phyloP scores from a whole-genome alignment of 163 green algal genomes.

The Chlamydomonas reinhardtii region DNA sequence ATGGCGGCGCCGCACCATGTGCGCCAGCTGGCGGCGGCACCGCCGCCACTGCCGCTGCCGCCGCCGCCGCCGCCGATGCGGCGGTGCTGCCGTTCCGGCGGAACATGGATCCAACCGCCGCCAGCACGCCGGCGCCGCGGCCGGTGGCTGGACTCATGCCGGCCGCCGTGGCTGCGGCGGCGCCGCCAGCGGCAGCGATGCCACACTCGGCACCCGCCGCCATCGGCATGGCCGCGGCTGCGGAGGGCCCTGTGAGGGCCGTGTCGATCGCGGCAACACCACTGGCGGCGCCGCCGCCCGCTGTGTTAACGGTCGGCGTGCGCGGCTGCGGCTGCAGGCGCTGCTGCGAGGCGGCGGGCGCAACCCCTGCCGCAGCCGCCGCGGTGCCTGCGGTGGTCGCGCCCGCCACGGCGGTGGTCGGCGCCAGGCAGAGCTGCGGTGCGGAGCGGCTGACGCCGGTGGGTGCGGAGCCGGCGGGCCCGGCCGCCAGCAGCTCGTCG shows the following conservation, averaged over 20 bases:
- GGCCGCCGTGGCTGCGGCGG: too few species aligned
- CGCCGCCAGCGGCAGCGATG: not conserved
- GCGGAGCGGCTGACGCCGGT: not conserved
- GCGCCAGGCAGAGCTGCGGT: not conserved
- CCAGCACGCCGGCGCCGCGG: not conserved
- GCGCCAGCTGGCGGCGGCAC: not conserved
- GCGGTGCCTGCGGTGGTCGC: not conserved
- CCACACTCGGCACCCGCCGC: not conserved
- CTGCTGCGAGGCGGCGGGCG: not conserved
- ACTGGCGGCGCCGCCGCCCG: too few species aligned
- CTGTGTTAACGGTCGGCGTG: not conserved
- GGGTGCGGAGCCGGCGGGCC: not conserved
- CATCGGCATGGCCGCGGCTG: not conserved
- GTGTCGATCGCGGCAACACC: not conserved
- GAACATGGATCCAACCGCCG: not conserved
- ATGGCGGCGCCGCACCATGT: too few species aligned
- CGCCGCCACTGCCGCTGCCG: too few species aligned
- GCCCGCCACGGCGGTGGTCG: not conserved
- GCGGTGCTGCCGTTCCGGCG: not conserved
- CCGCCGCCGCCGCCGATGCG: not conserved
- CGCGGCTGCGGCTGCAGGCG: not conserved
- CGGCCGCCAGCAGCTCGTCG: slow-evolving; percentile 26
- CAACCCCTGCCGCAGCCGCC: too few species aligned
- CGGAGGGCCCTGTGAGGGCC: not conserved
- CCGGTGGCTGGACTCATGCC: not conserved